These are phyloP conservation scores for Veloboletus limbatus DNA, from an alignment of 1,284 basidiomycete genomes.

Conservation along the genomic window DNA sequence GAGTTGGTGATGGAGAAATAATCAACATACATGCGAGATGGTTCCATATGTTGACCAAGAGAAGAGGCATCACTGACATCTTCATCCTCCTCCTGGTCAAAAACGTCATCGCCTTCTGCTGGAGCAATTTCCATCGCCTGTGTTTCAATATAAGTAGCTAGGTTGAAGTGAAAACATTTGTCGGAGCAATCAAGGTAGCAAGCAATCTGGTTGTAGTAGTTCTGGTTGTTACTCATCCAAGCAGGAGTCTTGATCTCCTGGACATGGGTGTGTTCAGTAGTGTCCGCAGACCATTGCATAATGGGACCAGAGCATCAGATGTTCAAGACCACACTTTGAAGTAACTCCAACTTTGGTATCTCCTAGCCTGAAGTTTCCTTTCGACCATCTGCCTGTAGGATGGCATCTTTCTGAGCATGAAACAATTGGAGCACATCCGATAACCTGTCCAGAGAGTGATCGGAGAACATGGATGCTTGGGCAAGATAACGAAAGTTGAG, in stretches of 20 bases:
- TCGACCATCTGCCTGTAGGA: neutral
- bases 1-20: neutral
- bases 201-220: slow-evolving; percentile 3
- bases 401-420: neutral
- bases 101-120: neutral
- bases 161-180: neutral
- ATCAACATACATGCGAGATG: too few species aligned
- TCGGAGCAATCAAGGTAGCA: neutral
- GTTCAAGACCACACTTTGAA: neutral
- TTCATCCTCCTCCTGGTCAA: neutral
- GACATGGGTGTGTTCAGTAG: slow-evolving; percentile 1
- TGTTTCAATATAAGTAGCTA: neutral
- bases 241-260: slow-evolving; percentile 1
- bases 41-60: neutral
- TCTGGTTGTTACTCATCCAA: neutral
- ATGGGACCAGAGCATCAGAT: neutral
- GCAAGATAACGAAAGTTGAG: neutral
- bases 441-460: neutral
- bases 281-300: neutral
- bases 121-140: too few species aligned
- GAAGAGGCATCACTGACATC: neutral
- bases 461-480: neutral
- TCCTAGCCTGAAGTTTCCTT: neutral
- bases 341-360: neutral
- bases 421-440: neutral